Conservation (phyloP, 1,139 yeast genomes). For the Hyphopichia burtonii region DNA sequence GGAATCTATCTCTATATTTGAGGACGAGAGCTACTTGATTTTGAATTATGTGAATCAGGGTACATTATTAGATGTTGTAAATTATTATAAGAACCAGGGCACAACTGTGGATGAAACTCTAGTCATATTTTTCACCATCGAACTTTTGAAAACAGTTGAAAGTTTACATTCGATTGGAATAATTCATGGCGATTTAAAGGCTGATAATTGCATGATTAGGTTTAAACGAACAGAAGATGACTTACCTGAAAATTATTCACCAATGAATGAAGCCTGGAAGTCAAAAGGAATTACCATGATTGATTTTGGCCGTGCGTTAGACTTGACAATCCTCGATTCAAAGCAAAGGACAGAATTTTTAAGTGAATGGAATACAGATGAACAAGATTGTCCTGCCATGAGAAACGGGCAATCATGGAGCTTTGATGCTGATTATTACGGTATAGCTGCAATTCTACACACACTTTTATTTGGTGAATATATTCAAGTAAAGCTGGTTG, state of each 20-base stretch:
- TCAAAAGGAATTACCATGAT: slow-evolving; percentile 62
- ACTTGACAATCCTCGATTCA: slow-evolving; percentile 50
- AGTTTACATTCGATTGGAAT: slow-evolving; percentile 63
- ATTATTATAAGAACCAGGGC: slow-evolving; percentile 35
- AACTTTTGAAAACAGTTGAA: slow-evolving; percentile 60
- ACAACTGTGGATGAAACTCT: slow-evolving; percentile 57
- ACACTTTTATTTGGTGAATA: slow-evolving; percentile 67
- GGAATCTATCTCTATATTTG: slow-evolving; percentile 53
- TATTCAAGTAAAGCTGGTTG: slow-evolving; percentile 42
- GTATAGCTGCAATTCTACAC: slow-evolving; percentile 75
- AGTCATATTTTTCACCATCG: slow-evolving; percentile 62
- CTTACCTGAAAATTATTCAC: slow-evolving; percentile 29
- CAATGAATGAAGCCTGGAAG: slow-evolving; percentile 46
- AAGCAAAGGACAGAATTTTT: slow-evolving; percentile 43
- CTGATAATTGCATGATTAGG: slow-evolving; percentile 83
- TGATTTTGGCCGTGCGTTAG: slow-evolving; percentile 85
- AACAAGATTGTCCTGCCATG: slow-evolving; percentile 80
- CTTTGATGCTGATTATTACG: slow-evolving; percentile 83
- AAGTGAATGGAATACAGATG: slow-evolving; percentile 63
- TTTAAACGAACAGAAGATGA: slow-evolving; percentile 27
- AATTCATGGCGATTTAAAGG: slow-evolving; percentile 82
- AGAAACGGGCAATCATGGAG: slow-evolving; percentile 64
- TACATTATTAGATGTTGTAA: slow-evolving; percentile 72
- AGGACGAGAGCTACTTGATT: slow-evolving; percentile 74
- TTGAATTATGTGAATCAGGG: slow-evolving; percentile 74